A percentile compares a stretch with the other conserved stretches of the same genome.
These are phyloP conservation scores for Dictyostelium purpureum DNA, from an alignment of 78 protist species.

Conservation along the genomic window DNA sequence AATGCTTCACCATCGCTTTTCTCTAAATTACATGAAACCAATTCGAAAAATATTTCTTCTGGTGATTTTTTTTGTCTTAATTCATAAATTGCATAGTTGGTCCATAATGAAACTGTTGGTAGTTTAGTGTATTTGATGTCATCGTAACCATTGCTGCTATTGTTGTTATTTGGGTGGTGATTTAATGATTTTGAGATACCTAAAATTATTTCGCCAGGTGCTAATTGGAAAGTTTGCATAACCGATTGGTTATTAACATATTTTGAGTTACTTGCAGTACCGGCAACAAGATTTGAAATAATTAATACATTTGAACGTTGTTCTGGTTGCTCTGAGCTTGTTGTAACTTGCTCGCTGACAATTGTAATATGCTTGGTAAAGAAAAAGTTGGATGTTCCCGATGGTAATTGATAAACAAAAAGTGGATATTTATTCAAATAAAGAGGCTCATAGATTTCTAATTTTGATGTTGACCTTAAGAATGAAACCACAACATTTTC, in stretches of 20 bases:
- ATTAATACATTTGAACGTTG: slow-evolving; percentile 16
- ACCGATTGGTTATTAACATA: slow-evolving; percentile 72
- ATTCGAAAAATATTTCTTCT: slow-evolving; percentile 71
- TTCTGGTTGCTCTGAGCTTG: not conserved
- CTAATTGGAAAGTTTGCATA: slow-evolving; percentile 62
- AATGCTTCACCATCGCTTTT: slow-evolving; percentile 81
- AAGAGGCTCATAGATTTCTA: slow-evolving; percentile 73
- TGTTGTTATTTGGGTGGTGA: not conserved
- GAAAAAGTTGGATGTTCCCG: slow-evolving; percentile 26
- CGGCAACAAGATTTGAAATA: slow-evolving; percentile 60
- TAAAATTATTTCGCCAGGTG: slow-evolving; percentile 41
- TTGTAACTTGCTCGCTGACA: not conserved
- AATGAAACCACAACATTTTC: slow-evolving; percentile 49
- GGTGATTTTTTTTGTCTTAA: slow-evolving; percentile 78
- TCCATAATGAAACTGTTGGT: slow-evolving; percentile 56
- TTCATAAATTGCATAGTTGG: slow-evolving; percentile 70
- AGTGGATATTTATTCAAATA: slow-evolving; percentile 73
- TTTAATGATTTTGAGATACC: slow-evolving; percentile 34
- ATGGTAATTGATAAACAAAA: slow-evolving; percentile 75
- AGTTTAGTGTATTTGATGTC: not conserved
- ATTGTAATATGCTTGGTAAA: slow-evolving; percentile 66
- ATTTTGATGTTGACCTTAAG: slow-evolving; percentile 26
- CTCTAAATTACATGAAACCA: slow-evolving; percentile 71
- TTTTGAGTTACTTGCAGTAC: slow-evolving; percentile 69
- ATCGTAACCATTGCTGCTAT: not conserved